Conservation (phyloP, 305 asterid species). For the Plantago lanceolata region DNA sequence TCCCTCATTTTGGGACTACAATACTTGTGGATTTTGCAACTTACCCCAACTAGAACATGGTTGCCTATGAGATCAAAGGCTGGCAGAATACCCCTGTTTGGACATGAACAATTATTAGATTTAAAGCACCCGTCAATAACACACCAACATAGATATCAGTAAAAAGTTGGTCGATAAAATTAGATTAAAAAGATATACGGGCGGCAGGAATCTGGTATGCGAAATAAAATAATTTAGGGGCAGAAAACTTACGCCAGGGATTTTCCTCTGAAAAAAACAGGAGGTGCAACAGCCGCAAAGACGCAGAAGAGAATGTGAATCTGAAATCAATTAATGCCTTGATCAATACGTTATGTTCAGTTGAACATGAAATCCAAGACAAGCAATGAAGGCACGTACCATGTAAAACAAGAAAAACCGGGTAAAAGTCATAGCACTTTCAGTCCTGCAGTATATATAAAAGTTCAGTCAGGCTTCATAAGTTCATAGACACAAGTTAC, state of each 20-base stretch:
- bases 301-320: slow-evolving; percentile 80
- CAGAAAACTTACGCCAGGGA: slow-evolving; percentile 68
- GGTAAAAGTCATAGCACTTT: slow-evolving; percentile 80
- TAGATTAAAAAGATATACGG: neutral
- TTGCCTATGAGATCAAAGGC: slow-evolving; percentile 83
- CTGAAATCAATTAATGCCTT: slow-evolving; percentile 46
- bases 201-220: neutral
- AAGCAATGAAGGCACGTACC: slow-evolving; percentile 17
- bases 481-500: slow-evolving; percentile 1
- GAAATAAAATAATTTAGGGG: neutral
- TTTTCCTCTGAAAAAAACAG: slow-evolving; percentile 88
- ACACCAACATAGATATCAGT: neutral
- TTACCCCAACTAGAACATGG: slow-evolving; percentile 79
- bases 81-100: slow-evolving; percentile 90
- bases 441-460: slow-evolving; percentile 55
- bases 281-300: slow-evolving; percentile 97
- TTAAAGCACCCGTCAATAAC: slow-evolving; percentile 16
- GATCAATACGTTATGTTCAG: slow-evolving; percentile 7
- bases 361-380: neutral
- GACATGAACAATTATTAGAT: slow-evolving; percentile 26
- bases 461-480: slow-evolving; percentile 20
- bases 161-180: no score
- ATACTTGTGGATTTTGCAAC: slow-evolving; percentile 20
- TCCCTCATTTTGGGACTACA: no score
- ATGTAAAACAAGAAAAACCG: slow-evolving; percentile 84